These are phyloP conservation scores for Chrysanthemum seticuspe DNA, from an alignment of 129 eudicot species.

Conservation along the genomic window DNA sequence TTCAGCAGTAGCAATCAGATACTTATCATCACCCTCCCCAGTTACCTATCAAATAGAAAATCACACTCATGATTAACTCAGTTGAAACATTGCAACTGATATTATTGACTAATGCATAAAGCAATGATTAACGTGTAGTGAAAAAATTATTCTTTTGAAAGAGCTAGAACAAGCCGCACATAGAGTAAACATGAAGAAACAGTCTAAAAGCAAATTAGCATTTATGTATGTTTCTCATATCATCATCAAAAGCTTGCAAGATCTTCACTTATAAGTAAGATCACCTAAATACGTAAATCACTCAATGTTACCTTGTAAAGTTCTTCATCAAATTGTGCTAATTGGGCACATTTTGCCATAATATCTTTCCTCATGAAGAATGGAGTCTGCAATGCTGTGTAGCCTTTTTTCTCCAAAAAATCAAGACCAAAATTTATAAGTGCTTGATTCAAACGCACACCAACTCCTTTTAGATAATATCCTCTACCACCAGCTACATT, in stretches of 20 bases:
- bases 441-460: conserved; percentile 90
- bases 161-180: too few relatives aligned
- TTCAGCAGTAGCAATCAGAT: conserved; percentile 96
- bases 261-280: too few relatives aligned
- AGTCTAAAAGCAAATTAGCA: too few relatives aligned
- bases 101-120: too few relatives aligned
- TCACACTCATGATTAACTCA: neutral
- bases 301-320: conserved; percentile 78
- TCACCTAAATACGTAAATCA: neutral
- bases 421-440: conserved; percentile 78
- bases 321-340: conserved; percentile 96
- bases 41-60: conserved; percentile 50
- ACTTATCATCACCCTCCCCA: conserved; percentile 96
- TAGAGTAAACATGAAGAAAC: too few relatives aligned
- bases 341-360: conserved; percentile 91
- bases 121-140: too few relatives aligned
- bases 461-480: conserved; percentile 79
- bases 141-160: too few relatives aligned
- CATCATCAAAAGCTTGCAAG: too few relatives aligned
- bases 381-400: conserved; percentile 73
- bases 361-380: conserved; percentile 91
- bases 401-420: conserved; percentile 64
- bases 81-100: neutral
- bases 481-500: conserved; percentile 99
- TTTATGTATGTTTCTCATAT: too few relatives aligned